Evolutionary conservation across 2,329 filamentous ascomycete species (phyloP), one percentile per base, ranked within the genome.

Genomic region (Botrytis hyacinthi): DNA sequence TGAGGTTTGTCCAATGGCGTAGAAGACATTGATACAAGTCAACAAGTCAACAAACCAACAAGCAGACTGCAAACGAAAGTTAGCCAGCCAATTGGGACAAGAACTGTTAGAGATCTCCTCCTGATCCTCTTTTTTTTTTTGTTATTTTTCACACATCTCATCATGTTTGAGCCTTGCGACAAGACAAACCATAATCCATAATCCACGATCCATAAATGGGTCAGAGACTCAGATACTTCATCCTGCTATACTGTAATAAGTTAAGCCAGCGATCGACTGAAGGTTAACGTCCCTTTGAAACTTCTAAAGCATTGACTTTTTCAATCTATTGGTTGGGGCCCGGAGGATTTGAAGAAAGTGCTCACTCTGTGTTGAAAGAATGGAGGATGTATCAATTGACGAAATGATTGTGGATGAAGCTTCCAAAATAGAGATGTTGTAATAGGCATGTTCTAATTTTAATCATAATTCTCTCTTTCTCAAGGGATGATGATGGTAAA

Each of bases 1-100:
- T 16, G 22, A 20, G 35, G 40, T 22, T 32, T 68, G 66, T 22
- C 48, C 66, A 57, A 68, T 68, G 35, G 26, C 20, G 12, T 32
- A 8, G 18, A 54, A 63, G 42, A 20, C 40, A 40, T 29, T 32
- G 40, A 70, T 46, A 26, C 14, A 48, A 26, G 6, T 46, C 37
- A 44, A 29, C n/a, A 48, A 42, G 5, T 32, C 10, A 70, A 60
- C 37, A 57, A 48, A 12, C 62, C 32, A 67, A 12, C 48, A 48
- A 18, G 37, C 37, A 42, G 77, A 78, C 75, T 79, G 71, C 79
- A 80, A 80, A 79, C 78, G 76, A 73, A 74, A 63, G 59, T 78
- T 78, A 76, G 76, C 71, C 79, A 78, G 75, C 68, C 78, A 78
- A 79, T 78, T 79, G 51, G 75, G 54, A 61, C 65, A 70, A 26